A percentile compares a stretch with the other conserved stretches of the same genome.
These are phyloP conservation scores for Periconia sp. DNA, from an alignment of 2,329 filamentous ascomycete species.

Conservation along the genomic window DNA sequence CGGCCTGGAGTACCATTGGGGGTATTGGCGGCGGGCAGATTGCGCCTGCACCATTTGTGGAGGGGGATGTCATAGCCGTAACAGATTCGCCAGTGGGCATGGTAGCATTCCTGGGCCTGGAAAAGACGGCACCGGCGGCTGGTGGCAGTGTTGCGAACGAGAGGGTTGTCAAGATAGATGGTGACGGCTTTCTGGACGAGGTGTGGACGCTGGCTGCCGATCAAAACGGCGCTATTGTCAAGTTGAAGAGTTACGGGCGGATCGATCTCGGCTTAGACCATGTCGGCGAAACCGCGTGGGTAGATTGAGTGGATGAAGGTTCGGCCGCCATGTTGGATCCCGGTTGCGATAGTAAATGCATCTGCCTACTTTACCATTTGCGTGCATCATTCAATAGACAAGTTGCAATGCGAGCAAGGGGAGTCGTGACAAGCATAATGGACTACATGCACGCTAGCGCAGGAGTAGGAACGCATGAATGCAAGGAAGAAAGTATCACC, in stretches of 20 bases:
- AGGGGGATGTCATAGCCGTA: constrained; percentile 18
- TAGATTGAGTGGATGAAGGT: constrained; percentile 22
- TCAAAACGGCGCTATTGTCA: constrained; percentile 4
- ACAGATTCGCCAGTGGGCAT: constrained; percentile 20
- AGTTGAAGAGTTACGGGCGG: constrained; percentile 10
- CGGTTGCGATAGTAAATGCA: too few species aligned
- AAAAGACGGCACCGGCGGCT: constrained; percentile 1
- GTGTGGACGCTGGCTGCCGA: constrained; percentile 4
- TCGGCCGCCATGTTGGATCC: too few species aligned
- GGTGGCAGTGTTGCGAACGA: neutral
- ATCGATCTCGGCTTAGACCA: constrained; percentile 9
- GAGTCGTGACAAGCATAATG: too few species aligned
- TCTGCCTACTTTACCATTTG: too few species aligned
- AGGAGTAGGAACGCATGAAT: neutral
- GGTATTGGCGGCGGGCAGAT: constrained; percentile 12
- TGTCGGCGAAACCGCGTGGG: constrained; percentile 38
- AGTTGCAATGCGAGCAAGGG: too few species aligned
- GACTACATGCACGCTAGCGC: too few species aligned
- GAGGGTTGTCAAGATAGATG: neutral
- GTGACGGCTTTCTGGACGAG: constrained; percentile 8
- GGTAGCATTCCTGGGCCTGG: constrained; percentile 19
- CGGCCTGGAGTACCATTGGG: constrained; percentile 16
- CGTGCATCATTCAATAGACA: too few species aligned
- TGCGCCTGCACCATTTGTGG: constrained; percentile 16
- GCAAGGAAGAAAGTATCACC: neutral